These are phyloP conservation scores for Cordyceps farinosa DNA, from an alignment of 2,329 filamentous ascomycete species.

Conservation along the genomic window DNA sequence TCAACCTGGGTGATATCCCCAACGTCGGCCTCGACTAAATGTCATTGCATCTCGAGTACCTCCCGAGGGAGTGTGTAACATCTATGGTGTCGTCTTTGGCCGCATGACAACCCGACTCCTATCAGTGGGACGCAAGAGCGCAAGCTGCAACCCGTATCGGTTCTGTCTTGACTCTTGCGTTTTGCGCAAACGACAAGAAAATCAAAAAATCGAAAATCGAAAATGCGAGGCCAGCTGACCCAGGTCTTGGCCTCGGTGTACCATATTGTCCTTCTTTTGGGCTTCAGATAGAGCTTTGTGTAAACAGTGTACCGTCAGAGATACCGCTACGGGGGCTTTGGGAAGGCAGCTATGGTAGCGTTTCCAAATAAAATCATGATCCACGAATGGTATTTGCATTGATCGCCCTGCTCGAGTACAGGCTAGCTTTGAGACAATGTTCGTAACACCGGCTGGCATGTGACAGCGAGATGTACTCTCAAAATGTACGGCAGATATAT, in stretches of 20 bases:
- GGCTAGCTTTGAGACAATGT: not conserved
- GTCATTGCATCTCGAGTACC: not conserved
- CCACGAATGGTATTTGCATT: constrained; percentile 16
- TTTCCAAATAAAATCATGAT: constrained; percentile 29
- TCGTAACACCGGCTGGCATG: not conserved
- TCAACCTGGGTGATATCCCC: constrained; percentile 47
- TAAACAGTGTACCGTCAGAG: constrained; percentile 38
- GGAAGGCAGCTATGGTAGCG: constrained; percentile 31
- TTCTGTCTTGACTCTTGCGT: not conserved
- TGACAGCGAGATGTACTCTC: not conserved
- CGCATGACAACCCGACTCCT: constrained; percentile 1
- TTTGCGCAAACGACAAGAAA: not conserved
- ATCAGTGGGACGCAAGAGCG: not conserved
- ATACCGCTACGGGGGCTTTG: constrained; percentile 28
- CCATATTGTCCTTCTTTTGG: constrained; percentile 38
- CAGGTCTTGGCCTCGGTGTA: constrained; percentile 32
- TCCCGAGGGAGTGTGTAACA: constrained; percentile 6
- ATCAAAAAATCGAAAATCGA: not conserved
- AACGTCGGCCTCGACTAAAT: constrained; percentile 53
- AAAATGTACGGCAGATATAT: not conserved
- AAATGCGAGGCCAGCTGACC: constrained; percentile 10
- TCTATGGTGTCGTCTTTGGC: constrained; percentile 5
- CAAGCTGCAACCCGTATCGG: not conserved
- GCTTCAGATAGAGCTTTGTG: constrained; percentile 39
- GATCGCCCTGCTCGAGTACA: not conserved